Conservation (phyloP, 495 filamentous ascomycete genomes). For the Penicillium turbatum region DNA sequence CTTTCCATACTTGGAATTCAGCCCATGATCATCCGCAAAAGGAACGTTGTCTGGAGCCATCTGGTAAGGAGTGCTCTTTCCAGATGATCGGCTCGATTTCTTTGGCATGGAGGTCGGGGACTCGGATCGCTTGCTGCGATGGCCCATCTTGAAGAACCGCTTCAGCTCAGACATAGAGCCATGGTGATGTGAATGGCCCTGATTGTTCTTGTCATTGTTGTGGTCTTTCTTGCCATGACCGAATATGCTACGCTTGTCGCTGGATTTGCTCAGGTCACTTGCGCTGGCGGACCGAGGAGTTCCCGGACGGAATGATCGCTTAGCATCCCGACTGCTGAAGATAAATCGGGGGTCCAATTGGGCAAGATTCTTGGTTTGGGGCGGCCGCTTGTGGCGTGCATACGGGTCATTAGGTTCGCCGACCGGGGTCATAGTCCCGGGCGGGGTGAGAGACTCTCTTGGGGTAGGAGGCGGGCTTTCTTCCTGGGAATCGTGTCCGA, state of each 20-base stretch:
- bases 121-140: constrained; percentile 60
- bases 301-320: constrained; percentile 37
- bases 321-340: constrained; percentile 61
- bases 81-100: constrained; percentile 43
- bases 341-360: constrained; percentile 80
- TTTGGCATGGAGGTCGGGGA: constrained; percentile 51
- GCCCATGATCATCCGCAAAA: constrained; percentile 90
- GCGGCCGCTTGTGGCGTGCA: constrained; percentile 72
- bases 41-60: constrained; percentile 64
- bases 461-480: constrained; percentile 55
- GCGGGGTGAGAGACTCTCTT: constrained; percentile 53
- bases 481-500: constrained; percentile 62
- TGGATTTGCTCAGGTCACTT: constrained; percentile 41
- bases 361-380: constrained; percentile 62
- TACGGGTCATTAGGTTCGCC: constrained; percentile 88
- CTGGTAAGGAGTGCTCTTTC: constrained; percentile 54
- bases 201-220: constrained; percentile 36
- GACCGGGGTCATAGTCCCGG: constrained; percentile 67
- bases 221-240: constrained; percentile 44
- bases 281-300: constrained; percentile 45
- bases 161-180: constrained; percentile 93
- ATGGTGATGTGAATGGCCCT: constrained; percentile 40
- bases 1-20: constrained; percentile 90
- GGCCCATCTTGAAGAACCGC: constrained; percentile 78
- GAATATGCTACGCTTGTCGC: constrained; percentile 46